Conservation (phyloP, 2,329 filamentous ascomycete genomes). For the Calonectria multiphialidica region DNA sequence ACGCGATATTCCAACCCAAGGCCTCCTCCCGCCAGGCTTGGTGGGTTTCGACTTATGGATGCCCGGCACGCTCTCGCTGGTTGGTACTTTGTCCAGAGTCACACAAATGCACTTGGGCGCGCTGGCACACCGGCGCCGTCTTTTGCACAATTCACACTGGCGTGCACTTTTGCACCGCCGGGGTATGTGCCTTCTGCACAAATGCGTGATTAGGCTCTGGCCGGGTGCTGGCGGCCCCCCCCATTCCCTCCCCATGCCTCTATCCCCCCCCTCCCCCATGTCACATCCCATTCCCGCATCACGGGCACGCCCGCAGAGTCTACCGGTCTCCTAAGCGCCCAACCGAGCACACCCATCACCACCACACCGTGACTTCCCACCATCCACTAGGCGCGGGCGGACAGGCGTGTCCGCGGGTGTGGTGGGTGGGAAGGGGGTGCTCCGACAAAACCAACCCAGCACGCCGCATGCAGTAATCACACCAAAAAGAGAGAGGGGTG, state of each 20-base stretch:
- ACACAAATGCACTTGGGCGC: no score
- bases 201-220: not conserved
- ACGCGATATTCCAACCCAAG: not conserved
- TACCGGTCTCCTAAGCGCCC: slow-evolving; percentile 9
- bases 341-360: not conserved
- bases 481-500: not conserved
- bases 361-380: not conserved
- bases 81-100: no score
- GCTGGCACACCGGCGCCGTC: no score
- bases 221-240: not conserved
- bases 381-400: not conserved
- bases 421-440: not conserved
- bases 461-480: slow-evolving; percentile 11
- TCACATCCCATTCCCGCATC: slow-evolving; percentile 5
- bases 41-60: not conserved
- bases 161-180: not conserved
- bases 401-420: not conserved
- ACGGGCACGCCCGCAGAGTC: not conserved
- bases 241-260: not conserved
- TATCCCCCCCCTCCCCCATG: not conserved
- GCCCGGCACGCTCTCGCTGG: no score
- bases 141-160: not conserved
- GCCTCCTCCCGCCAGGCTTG: no score
- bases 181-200: not conserved
- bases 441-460: not conserved